Evolutionary conservation across 2,329 filamentous ascomycete species (phyloP), one percentile per base, ranked within the genome.

Genomic region (Arthrobotrys megalospora): DNA sequence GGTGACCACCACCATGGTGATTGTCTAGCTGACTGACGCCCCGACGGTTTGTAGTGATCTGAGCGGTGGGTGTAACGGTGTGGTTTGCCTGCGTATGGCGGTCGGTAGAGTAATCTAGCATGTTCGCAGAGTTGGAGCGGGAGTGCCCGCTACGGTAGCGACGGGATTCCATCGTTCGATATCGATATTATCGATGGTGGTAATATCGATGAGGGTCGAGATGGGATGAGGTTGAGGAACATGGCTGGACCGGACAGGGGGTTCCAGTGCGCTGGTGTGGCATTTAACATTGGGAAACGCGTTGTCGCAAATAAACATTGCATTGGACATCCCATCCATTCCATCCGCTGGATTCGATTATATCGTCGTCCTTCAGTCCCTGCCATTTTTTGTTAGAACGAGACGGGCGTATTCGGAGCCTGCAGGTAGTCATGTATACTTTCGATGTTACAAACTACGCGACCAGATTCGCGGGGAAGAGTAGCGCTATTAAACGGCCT

Each of bases 401-500:
- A n/a, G 12, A 16, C 4, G 24, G 6, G 43, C 43, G 43, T 12
- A 6, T 7, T 45, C 45, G 45, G 19, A 10, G 24, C 24, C 24
- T 28, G 24, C 24, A 28, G 24, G 16, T 24, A 34, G 21, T 24
- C 16, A 58, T 63, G 34, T 52, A 72, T 16, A 21, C 45, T 7
- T 78, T 78, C 53, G 53, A 41, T 94, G 93, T 83, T 84, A 89
- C 24, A 89, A 94, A 92, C 81, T 92, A 92, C n/a, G 85, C 92
- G 67, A 86, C 87, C 72, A 89, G 90, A 60, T 95, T 95, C 83
- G 85, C 86, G 47, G 91, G 91, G 71, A 86, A 87, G 60, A 91
- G 90, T 82, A 89, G 92, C 77, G 88, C 91, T 2, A 91, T 96
- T 78, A 91, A 91, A 82, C 87, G 93, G 80, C 93, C 93, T 19